Conservation (phyloP, 257 asterid species). For the Sherardia arvensis region DNA sequence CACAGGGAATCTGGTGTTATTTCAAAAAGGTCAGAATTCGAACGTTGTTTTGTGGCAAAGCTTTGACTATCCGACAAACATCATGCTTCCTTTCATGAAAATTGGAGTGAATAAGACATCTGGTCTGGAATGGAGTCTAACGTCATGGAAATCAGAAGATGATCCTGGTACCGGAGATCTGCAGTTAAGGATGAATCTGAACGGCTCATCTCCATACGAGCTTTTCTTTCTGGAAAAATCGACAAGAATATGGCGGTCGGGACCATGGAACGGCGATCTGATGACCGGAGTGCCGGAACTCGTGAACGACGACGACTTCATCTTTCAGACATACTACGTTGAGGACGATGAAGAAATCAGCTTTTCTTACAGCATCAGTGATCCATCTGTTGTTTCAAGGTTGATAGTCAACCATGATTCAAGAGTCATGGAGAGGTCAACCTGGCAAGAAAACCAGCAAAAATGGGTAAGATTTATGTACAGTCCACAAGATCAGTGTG, state of each 20-base stretch:
- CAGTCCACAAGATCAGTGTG: slow-evolving; percentile 22
- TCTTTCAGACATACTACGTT: slow-evolving; percentile 16
- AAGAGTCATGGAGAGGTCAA: slow-evolving; percentile 16
- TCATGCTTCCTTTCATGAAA: slow-evolving; percentile 28
- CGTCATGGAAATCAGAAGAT: slow-evolving; percentile 33
- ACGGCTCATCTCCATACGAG: slow-evolving; percentile 16
- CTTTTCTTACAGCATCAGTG: slow-evolving; percentile 13
- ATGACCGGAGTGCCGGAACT: slow-evolving; percentile 25
- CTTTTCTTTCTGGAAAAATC: slow-evolving; percentile 5
- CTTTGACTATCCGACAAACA: not conserved
- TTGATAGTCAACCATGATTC: slow-evolving; percentile 23
- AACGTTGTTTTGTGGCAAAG: not conserved
- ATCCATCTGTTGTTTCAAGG: slow-evolving; percentile 21
- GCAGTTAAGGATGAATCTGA: slow-evolving; percentile 20
- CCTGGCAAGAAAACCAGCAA: slow-evolving; percentile 21
- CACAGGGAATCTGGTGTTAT: not conserved
- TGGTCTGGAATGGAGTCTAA: slow-evolving; percentile 16
- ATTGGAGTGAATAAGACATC: slow-evolving; percentile 21
- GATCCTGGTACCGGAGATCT: slow-evolving; percentile 31
- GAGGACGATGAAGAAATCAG: slow-evolving; percentile 24
- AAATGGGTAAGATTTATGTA: slow-evolving; percentile 26
- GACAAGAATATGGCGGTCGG: slow-evolving; percentile 18
- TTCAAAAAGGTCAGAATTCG: not conserved
- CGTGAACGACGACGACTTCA: slow-evolving; percentile 21
- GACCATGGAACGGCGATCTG: slow-evolving; percentile 34